Evolutionary conservation across 2,329 filamentous ascomycete genomes (phyloP), one percentile per base, ranked within the genome.

Genomic region (Fusarium nanum): DNA sequence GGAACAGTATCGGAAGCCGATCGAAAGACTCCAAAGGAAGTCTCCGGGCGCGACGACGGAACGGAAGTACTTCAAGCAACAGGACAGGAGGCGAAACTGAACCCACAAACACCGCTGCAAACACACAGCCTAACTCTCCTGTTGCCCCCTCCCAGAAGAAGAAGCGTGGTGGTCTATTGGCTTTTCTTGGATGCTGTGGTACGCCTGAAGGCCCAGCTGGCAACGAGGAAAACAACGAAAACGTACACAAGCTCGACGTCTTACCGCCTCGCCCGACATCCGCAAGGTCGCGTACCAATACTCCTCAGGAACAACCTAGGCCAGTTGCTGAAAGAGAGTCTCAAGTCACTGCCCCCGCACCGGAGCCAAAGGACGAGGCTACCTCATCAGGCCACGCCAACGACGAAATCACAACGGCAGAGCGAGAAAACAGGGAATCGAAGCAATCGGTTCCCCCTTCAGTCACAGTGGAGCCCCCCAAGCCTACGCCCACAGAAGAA

Each of bases 1-100:
- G 86, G 77, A 89, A 88, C 74, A 91, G 88, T 77, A 88, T 89
- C 73, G 86, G 87, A 72, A 86, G 86, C 63, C 85, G 86, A 71
- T 92, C 91, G 50, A 91, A 88, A 79, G 88, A 88, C 72, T 90
- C 88, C 65, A 89, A 86, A 81, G 83, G 85, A 71, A 92, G 89
- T 80, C 88, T 90, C 74, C 81, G 88, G 58, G 89, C 86, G 67
- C 84, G 86, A 71, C 86, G 87, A 75, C 85, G 88, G 75, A 91
- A 91, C 81, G 88, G 88, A 73, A 93, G 90, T 80, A 85, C 88
- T 67, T 88, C 88, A 73, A 92, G 89, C 81, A 89, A 88, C 80
- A 84, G 86, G 76, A 87, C 86, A 68, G 84, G 84, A 75, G 82
- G 83, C 73, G 85, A 83, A 76, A 86, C 84, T 71, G 85, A 85